Conservation (phyloP, 192 early-diverging fungal genomes). For the Backusella australiensis region DNA sequence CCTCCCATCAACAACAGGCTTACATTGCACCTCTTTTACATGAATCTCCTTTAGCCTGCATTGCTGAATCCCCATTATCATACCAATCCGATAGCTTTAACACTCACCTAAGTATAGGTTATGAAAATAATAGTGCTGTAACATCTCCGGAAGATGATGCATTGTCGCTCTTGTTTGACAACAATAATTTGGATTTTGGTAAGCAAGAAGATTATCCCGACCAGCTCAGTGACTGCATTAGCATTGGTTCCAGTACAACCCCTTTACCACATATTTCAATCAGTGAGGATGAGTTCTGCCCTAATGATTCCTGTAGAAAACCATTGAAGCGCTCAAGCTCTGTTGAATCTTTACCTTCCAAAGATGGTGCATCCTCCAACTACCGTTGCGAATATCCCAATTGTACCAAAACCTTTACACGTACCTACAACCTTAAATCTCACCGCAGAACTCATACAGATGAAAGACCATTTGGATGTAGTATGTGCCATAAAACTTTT, state of each 20-base stretch:
- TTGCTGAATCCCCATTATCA: neutral
- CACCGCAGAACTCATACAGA: constrained; percentile 66
- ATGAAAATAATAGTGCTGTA: neutral
- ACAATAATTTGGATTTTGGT: constrained; percentile 2
- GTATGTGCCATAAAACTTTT: constrained; percentile 69
- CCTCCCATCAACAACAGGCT: neutral
- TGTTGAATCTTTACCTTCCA: neutral
- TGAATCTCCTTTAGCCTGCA: neutral
- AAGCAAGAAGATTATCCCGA: neutral
- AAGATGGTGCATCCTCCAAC: neutral
- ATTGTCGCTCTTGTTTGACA: neutral
- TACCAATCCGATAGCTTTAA: neutral
- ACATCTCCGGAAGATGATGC: neutral
- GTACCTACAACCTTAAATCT: constrained; percentile 69
- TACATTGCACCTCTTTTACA: neutral
- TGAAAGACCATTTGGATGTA: constrained; percentile 62
- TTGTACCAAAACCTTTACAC: constrained; percentile 57
- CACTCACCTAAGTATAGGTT: neutral
- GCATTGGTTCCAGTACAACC: neutral
- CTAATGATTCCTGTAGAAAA: neutral
- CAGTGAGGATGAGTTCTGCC: neutral
- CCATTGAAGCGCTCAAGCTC: neutral
- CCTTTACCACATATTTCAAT: neutral
- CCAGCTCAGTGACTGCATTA: neutral
- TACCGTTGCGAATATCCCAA: constrained; percentile 22